A percentile compares a stretch with the other conserved stretches of the same genome.
Evolutionary conservation across 1,139 yeast species (phyloP).

Genomic region (Lodderomyces parapsilosis): DNA sequence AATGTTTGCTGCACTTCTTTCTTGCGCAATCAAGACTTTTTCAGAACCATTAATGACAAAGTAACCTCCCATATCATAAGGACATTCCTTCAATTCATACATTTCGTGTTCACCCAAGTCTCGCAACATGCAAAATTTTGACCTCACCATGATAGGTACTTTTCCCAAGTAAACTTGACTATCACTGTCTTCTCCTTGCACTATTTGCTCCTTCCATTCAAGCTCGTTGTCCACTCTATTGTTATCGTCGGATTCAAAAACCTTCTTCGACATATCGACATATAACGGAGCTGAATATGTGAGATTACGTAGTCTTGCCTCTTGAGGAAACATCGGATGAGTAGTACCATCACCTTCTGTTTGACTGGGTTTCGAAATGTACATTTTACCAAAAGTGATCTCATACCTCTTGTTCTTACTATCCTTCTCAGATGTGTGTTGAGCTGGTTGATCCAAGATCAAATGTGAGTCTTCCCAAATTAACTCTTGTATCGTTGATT

Average conservation of each 20-base stretch:
- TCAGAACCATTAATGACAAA: constrained; percentile 98
- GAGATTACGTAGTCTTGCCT: constrained; percentile 91
- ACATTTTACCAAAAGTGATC: constrained; percentile 94
- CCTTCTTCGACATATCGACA: constrained; percentile 92
- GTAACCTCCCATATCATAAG: constrained; percentile 99
- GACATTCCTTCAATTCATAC: constrained; percentile 95
- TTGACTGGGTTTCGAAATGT: constrained; percentile 94
- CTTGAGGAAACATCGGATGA: constrained; percentile 98
- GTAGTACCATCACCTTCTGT: constrained; percentile 99
- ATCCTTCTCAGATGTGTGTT: constrained; percentile 89
- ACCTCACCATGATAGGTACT: constrained; percentile 96
- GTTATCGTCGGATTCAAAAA: constrained; percentile 79
- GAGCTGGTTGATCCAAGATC: constrained; percentile 96
- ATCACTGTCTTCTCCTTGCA: constrained; percentile 56
- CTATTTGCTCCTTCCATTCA: constrained; percentile 64
- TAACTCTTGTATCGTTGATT: constrained; percentile 92
- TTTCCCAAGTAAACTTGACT: constrained; percentile 90
- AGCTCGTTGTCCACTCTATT: constrained; percentile 56
- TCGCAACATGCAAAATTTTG: constrained; percentile 91
- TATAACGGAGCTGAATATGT: constrained; percentile 95
- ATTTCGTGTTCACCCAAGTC: constrained; percentile 93
- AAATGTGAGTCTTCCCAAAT: constrained; percentile 95
- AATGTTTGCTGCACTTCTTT: constrained; percentile 95
- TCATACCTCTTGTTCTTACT: constrained; percentile 90
- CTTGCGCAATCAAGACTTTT: constrained; percentile 97